These are phyloP conservation scores for Nasturtium officinale DNA, from an alignment of 345 rosid species.

Conservation along the genomic window DNA sequence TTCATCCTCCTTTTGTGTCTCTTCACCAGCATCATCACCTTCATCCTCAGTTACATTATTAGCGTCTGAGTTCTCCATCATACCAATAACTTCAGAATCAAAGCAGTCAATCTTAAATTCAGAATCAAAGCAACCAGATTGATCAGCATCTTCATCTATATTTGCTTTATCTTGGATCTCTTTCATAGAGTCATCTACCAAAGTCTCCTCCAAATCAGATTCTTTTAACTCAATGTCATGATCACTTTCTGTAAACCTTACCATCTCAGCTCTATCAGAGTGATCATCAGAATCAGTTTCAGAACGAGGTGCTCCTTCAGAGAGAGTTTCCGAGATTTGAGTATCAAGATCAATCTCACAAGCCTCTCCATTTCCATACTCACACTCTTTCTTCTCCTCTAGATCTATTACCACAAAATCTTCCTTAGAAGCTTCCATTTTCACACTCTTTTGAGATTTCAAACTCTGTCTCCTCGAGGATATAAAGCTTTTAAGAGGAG, in stretches of 20 bases:
- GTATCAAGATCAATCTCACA: constrained; percentile 29
- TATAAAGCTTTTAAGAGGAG: constrained; percentile 76
- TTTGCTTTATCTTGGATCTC: constrained; percentile 19
- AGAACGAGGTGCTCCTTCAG: constrained; percentile 48
- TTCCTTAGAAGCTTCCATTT: constrained; percentile 43
- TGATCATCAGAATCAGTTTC: constrained; percentile 45
- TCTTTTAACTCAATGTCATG: not conserved
- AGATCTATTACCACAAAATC: constrained; percentile 53
- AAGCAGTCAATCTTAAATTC: not conserved
- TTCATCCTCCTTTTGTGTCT: not conserved
- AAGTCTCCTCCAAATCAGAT: constrained; percentile 9
- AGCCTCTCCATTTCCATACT: constrained; percentile 22
- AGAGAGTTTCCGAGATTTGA: constrained; percentile 43
- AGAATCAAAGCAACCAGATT: not conserved
- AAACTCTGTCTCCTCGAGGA: constrained; percentile 61
- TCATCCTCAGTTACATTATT: not conserved
- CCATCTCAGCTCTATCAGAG: constrained; percentile 23
- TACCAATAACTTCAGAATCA: not conserved
- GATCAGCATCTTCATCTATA: constrained; percentile 9
- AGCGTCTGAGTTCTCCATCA: not conserved
- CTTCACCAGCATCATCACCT: constrained; percentile 29
- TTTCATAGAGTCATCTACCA: constrained; percentile 14
- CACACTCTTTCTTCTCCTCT: constrained; percentile 38
- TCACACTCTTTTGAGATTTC: constrained; percentile 62
- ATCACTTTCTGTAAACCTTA: constrained; percentile 13